Evolutionary conservation across 2,329 filamentous ascomycete genomes (phyloP).

Genomic region (Emergomyces orientalis): DNA sequence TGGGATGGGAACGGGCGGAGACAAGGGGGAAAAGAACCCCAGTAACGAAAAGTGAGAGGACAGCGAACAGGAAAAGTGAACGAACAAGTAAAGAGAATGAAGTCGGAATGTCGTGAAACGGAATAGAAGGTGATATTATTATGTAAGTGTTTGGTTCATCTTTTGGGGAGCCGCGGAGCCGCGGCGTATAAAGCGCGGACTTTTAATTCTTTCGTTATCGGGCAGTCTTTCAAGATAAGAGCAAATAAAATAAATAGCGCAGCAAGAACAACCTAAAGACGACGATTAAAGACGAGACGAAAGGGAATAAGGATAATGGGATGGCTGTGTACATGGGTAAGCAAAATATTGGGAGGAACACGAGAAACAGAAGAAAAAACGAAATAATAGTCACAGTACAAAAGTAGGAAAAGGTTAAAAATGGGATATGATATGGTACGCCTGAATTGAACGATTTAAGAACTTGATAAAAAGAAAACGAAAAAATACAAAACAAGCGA

Average conservation of each 20-base stretch:
- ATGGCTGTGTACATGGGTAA: slow-evolving; percentile 18
- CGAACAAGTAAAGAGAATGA: background rate
- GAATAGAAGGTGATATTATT: background rate
- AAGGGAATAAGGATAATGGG: slow-evolving; percentile 12
- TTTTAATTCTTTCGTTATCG: background rate
- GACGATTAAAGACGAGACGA: background rate
- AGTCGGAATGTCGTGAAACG: background rate
- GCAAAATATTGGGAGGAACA: slow-evolving; percentile 16
- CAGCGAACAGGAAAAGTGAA: background rate
- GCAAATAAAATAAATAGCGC: background rate
- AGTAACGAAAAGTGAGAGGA: background rate
- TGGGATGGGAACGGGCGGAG: background rate
- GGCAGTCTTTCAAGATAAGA: background rate
- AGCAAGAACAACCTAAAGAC: background rate
- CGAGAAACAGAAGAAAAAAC: slow-evolving; percentile 9
- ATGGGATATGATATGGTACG: slow-evolving; percentile 9
- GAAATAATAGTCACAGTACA: slow-evolving; percentile 8
- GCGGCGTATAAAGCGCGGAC: background rate
- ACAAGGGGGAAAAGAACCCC: slow-evolving; percentile 2
- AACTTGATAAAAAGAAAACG: background rate
- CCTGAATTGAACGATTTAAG: slow-evolving; percentile 10
- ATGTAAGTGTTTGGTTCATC: background rate
- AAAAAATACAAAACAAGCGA: background rate
- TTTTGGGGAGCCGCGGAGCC: background rate
- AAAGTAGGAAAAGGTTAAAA: background rate